These are phyloP conservation scores for Globisporangium ultimum DNA, from an alignment of 352 stramenopile species.

Conservation along the genomic window DNA sequence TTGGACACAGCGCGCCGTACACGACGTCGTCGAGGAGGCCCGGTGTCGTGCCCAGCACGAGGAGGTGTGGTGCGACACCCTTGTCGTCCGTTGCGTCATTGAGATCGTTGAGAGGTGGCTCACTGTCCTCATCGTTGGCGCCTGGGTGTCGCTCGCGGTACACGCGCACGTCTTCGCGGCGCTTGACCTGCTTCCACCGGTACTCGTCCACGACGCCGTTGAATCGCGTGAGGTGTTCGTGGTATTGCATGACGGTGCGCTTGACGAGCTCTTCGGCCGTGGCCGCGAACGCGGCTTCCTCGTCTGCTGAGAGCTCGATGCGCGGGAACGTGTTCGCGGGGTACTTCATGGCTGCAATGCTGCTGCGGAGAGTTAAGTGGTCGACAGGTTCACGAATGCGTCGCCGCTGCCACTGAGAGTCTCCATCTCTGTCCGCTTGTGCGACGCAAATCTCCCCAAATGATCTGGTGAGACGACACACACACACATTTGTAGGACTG, in stretches of 20 bases:
- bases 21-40: slow-evolving; percentile 48
- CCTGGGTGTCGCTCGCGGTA: slow-evolving; percentile 1
- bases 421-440: no score
- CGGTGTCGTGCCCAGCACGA: slow-evolving; percentile 18
- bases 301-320: not conserved
- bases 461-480: no score
- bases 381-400: no score
- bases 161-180: slow-evolving; percentile 4
- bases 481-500: no score
- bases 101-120: no score
- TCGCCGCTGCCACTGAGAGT: no score
- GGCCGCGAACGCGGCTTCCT: not conserved
- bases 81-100: no score
- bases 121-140: not conserved
- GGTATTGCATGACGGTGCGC: not conserved
- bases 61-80: not conserved
- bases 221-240: not conserved
- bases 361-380: no score
- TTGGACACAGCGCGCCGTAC: slow-evolving; percentile 44
- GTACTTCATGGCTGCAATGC: not conserved
- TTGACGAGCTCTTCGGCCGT: not conserved
- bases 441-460: no score
- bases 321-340: slow-evolving; percentile 1
- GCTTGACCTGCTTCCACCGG: not conserved
- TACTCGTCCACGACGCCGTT: slow-evolving; percentile 2